Evolutionary conservation across 805 yeast species (phyloP).

Genomic region (Candida silvicultrix): DNA sequence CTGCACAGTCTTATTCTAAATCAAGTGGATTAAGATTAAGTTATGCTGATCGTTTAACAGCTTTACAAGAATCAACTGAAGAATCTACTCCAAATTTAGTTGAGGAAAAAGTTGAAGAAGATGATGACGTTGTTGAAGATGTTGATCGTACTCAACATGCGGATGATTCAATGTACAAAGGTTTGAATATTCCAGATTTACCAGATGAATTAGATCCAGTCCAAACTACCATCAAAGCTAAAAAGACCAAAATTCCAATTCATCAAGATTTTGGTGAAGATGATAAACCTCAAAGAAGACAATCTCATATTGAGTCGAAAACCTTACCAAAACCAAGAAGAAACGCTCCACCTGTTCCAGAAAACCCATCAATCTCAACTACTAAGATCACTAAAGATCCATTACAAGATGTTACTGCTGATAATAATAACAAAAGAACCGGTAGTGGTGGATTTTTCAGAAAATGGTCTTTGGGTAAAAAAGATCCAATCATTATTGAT

Average conservation of each 20-base stretch:
- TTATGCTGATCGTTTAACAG: slow-evolving; percentile 33
- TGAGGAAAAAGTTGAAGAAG: slow-evolving; percentile 6
- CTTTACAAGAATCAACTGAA: slow-evolving; percentile 5
- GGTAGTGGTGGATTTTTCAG: slow-evolving; percentile 21
- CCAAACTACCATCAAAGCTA: slow-evolving; percentile 1
- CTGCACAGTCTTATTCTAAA: slow-evolving; percentile 10
- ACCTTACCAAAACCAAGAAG: slow-evolving; percentile 8
- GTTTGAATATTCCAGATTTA: slow-evolving; percentile 18
- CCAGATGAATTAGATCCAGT: slow-evolving; percentile 14
- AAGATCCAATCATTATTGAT: slow-evolving; percentile 11
- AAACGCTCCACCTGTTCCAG: slow-evolving; percentile 5
- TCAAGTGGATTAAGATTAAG: slow-evolving; percentile 25
- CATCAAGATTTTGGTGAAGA: slow-evolving; percentile 7
- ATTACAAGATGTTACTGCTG: slow-evolving; percentile 17
- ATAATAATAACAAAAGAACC: slow-evolving; percentile 16
- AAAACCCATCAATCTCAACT: slow-evolving; percentile 10
- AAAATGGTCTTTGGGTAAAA: slow-evolving; percentile 20
- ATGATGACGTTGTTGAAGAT: slow-evolving; percentile 3
- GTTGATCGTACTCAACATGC: not conserved
- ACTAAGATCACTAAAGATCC: slow-evolving; percentile 9
- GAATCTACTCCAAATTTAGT: not conserved
- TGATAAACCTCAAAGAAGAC: slow-evolving; percentile 4
- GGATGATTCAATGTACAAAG: slow-evolving; percentile 4
- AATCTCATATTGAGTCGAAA: slow-evolving; percentile 13
- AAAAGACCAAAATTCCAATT: slow-evolving; percentile 21